Conservation (phyloP, 73 alveolate species). For the Paramecium biaurelia region DNA sequence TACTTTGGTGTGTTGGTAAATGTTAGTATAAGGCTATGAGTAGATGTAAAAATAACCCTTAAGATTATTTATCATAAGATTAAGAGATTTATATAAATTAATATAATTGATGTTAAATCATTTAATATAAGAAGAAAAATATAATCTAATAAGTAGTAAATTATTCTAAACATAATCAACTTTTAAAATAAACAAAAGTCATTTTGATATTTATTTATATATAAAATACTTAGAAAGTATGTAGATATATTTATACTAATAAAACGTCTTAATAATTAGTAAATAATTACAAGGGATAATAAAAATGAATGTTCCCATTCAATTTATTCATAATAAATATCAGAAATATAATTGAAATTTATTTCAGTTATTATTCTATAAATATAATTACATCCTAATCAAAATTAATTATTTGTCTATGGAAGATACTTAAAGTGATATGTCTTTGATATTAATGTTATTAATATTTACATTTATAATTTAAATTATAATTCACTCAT, state of each 20-base stretch:
- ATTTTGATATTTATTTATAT: background rate
- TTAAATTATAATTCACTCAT: no score
- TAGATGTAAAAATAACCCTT: background rate
- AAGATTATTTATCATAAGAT: constrained; percentile 2
- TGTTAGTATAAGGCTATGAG: background rate
- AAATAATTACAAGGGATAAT: no score
- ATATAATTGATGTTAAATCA: background rate
- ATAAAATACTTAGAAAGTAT: no score
- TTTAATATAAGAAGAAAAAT: background rate
- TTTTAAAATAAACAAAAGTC: background rate
- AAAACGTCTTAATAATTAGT: no score
- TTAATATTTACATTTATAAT: no score
- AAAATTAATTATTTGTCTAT: background rate
- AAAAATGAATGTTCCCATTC: background rate
- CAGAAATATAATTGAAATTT: background rate
- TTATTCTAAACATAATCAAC: background rate
- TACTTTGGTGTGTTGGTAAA: background rate
- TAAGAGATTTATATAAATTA: background rate
- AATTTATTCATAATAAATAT: no score
- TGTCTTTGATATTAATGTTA: background rate
- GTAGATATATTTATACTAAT: no score
- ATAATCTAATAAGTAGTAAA: background rate
- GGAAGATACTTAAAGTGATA: background rate
- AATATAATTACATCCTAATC: background rate
- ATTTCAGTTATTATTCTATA: background rate